Evolutionary conservation across 73 alveolate genomes (phyloP).

Genomic region (Paraurostyla sp.): DNA sequence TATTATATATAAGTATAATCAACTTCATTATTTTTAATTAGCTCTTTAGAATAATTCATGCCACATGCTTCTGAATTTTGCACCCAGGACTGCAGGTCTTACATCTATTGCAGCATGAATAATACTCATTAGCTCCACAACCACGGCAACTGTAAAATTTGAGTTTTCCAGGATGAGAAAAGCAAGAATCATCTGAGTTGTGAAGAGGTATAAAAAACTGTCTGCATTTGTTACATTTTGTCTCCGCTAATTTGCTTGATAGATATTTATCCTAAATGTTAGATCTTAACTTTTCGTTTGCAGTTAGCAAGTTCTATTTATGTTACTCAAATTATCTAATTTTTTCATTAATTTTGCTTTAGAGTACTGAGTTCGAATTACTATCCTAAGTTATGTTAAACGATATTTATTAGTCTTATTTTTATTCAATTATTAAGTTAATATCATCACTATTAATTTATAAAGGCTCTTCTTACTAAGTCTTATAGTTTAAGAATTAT

Average conservation of each 20-base stretch:
- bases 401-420: not conserved
- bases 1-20: not conserved
- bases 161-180: constrained; percentile 89
- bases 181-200: constrained; percentile 81
- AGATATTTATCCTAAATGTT: not conserved
- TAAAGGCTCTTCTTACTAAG: not conserved
- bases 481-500: not conserved
- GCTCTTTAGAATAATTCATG: not conserved
- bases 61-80: constrained; percentile 12
- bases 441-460: not conserved
- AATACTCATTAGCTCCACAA: constrained; percentile 91
- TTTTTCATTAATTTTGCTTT: not conserved
- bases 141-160: constrained; percentile 87
- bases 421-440: not conserved
- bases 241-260: not conserved
- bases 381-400: no score
- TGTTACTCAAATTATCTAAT: not conserved
- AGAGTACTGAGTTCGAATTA: not conserved
- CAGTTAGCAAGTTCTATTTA: not conserved
- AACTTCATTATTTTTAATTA: no score
- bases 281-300: not conserved
- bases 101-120: constrained; percentile 85
- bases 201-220: constrained; percentile 53
- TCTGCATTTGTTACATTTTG: constrained; percentile 64
- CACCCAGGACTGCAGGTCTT: constrained; percentile 84